Conservation (phyloP, 2,329 filamentous ascomycete species). For the Emergomyces orientalis region DNA sequence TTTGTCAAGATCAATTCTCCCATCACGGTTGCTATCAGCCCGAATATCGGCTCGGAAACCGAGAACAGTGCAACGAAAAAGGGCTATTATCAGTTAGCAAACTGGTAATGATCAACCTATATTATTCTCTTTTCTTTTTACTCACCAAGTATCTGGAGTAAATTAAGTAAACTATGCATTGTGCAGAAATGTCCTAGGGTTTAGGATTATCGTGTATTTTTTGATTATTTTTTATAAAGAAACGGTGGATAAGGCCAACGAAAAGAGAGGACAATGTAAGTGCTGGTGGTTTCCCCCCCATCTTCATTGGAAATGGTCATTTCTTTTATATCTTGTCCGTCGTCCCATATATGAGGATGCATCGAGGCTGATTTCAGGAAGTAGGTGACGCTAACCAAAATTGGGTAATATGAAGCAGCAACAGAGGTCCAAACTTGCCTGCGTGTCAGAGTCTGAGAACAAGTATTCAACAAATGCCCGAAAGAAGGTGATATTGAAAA, state of each 20-base stretch:
- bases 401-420: not conserved
- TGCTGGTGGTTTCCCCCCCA: not conserved
- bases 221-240: no score
- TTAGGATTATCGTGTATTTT: no score
- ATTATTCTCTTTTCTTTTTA: not conserved
- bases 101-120: not conserved
- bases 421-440: not conserved
- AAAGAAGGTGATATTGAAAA: not conserved
- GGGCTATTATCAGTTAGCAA: not conserved
- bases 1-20: slow-evolving; percentile 21
- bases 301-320: not conserved
- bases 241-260: not conserved
- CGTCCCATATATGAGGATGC: not conserved
- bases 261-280: not conserved
- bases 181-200: not conserved
- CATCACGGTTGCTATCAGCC: slow-evolving; percentile 35
- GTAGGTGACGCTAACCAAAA: not conserved
- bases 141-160: not conserved
- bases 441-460: no score
- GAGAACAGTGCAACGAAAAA: not conserved
- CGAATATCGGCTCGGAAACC: slow-evolving; percentile 18
- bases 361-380: not conserved
- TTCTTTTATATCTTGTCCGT: not conserved
- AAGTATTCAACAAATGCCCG: not conserved
- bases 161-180: not conserved